Percentiles rank a stretch among this genome's conserved stretches.
Conservation (phyloP, 2,329 filamentous ascomycete species). For the Exophiala oligosperma region DNA sequence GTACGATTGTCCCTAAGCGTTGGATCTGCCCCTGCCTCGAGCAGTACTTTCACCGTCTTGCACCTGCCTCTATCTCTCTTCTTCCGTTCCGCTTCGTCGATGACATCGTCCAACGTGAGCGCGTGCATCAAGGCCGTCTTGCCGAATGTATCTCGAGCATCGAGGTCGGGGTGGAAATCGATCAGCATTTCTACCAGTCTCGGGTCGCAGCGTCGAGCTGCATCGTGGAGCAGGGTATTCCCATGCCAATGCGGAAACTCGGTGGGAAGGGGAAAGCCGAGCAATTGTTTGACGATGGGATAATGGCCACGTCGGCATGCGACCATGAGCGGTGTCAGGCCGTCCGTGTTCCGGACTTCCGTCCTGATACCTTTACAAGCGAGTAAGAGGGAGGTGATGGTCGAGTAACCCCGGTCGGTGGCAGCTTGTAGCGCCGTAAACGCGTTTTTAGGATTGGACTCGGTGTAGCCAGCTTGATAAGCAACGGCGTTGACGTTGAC, state of each 20-base stretch:
- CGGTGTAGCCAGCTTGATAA: conserved; percentile 22
- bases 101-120: conserved; percentile 19
- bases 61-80: conserved; percentile 4
- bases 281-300: conserved; percentile 22
- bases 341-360: conserved; percentile 15
- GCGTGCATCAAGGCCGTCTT: conserved; percentile 28
- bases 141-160: conserved; percentile 23
- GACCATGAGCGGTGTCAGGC: conserved; percentile 22
- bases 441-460: conserved; percentile 12
- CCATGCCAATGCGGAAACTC: conserved; percentile 26
- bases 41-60: conserved; percentile 13
- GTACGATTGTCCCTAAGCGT: conserved; percentile 12
- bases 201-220: conserved; percentile 22
- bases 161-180: conserved; percentile 12
- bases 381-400: conserved; percentile 20
- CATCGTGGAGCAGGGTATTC: conserved; percentile 25
- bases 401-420: conserved; percentile 19
- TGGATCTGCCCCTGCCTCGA: conserved; percentile 19
- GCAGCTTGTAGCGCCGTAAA: conserved; percentile 25
- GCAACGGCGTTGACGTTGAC: conserved; percentile 24
- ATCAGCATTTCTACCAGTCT: conserved; percentile 21
- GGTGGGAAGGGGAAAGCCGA: conserved; percentile 16
- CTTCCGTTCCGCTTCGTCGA: conserved; percentile 3
- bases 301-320: conserved; percentile 22
- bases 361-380: conserved; percentile 11